Conservation (phyloP, 495 filamentous ascomycete species). For the Aspergillus baeticus region DNA sequence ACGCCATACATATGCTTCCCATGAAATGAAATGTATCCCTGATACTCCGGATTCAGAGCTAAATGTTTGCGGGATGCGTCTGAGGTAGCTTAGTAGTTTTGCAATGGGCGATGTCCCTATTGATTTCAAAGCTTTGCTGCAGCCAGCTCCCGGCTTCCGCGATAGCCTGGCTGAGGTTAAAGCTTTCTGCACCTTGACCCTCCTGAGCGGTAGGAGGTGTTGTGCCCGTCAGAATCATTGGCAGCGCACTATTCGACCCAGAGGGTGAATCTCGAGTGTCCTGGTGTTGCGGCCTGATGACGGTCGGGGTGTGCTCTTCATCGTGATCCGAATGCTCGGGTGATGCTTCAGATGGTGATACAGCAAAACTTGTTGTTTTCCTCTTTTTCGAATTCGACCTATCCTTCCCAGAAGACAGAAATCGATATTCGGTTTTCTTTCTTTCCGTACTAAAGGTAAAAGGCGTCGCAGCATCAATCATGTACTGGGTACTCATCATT, state of each 20-base stretch:
- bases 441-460: constrained; percentile 43
- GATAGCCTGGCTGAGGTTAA: constrained; percentile 44
- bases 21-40: not conserved
- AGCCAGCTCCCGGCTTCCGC: constrained; percentile 47
- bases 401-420: constrained; percentile 12
- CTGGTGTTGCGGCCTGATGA: not conserved
- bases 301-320: constrained; percentile 1
- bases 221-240: constrained; percentile 33
- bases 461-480: constrained; percentile 50
- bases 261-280: constrained; percentile 1
- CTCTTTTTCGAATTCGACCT: constrained; percentile 14
- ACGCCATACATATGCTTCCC: not conserved
- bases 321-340: not conserved
- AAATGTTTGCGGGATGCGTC: not conserved
- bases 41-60: not conserved
- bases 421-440: constrained; percentile 28
- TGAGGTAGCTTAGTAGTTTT: constrained; percentile 10
- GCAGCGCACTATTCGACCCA: constrained; percentile 22
- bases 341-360: constrained; percentile 7
- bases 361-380: constrained; percentile 14
- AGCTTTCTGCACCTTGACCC: constrained; percentile 38
- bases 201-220: constrained; percentile 38
- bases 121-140: constrained; percentile 42
- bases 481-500: constrained; percentile 49
- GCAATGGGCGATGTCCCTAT: constrained; percentile 25